phyloP scores from a whole-genome alignment of 495 filamentous ascomycete species.

The Hypoxylon cercidicola region DNA sequence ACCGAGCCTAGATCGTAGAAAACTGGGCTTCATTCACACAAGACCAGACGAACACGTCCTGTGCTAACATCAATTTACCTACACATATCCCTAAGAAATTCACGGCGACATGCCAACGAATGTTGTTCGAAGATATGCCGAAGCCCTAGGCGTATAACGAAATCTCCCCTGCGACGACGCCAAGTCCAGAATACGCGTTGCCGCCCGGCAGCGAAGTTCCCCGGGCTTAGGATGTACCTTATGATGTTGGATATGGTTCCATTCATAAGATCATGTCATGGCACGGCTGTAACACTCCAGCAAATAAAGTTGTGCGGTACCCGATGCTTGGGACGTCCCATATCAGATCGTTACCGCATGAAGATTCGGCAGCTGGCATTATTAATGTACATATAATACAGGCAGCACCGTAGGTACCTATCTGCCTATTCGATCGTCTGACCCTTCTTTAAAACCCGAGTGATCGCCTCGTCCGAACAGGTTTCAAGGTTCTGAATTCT shows the following conservation, averaged over 20 bases:
- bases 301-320: constrained; percentile 5
- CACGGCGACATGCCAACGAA: not conserved
- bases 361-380: constrained; percentile 6
- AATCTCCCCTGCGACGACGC: constrained; percentile 23
- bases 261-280: constrained; percentile 17
- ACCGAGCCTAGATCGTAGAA: not conserved
- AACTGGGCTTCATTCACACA: not conserved
- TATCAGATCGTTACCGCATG: constrained; percentile 10
- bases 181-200: constrained; percentile 20
- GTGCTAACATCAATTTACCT: not conserved
- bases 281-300: constrained; percentile 2
- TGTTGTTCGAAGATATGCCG: not conserved
- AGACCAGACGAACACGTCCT: not conserved
- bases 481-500: constrained; percentile 12
- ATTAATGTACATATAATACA: constrained; percentile 5
- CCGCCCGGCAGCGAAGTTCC: constrained; percentile 28
- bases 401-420: not conserved
- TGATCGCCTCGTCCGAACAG: constrained; percentile 36
- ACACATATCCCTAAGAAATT: no score
- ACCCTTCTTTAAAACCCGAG: constrained; percentile 11
- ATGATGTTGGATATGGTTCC: constrained; percentile 38
- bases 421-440: constrained; percentile 17
- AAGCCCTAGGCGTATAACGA: not conserved
- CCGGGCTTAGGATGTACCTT: constrained; percentile 26
- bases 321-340: not conserved